Percentiles rank a stretch among this genome's conserved stretches.
phyloP scores from a whole-genome alignment of 2,329 filamentous ascomycete species.

The Chrysoporthe cubensis region DNA sequence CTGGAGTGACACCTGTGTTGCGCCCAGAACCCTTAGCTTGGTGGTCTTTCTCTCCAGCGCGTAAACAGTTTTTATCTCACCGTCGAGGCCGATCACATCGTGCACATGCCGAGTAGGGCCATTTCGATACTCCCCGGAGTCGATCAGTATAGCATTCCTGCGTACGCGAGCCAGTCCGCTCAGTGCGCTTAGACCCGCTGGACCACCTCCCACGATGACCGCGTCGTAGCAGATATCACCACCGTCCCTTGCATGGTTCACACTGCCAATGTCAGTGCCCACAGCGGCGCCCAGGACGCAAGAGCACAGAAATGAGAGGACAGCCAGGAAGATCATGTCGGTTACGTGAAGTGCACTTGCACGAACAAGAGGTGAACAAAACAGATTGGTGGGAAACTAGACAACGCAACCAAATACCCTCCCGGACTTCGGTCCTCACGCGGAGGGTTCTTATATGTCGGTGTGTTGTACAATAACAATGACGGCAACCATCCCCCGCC shows the following conservation, averaged over 20 bases:
- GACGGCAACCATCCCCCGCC: too few species aligned
- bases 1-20: slow-evolving; percentile 53
- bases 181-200: slow-evolving; percentile 56
- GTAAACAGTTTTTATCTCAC: slow-evolving; percentile 39
- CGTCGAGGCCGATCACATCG: slow-evolving; percentile 64
- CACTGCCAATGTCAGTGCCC: not conserved
- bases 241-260: not conserved
- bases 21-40: slow-evolving; percentile 17
- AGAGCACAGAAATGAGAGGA: not conserved
- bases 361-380: not conserved
- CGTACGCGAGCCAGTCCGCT: slow-evolving; percentile 64
- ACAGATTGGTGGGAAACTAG: not conserved
- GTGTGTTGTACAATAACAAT: too few species aligned
- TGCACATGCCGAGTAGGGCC: slow-evolving; percentile 61
- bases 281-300: not conserved
- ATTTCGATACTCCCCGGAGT: slow-evolving; percentile 64
- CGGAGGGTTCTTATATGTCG: too few species aligned
- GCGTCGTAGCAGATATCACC: slow-evolving; percentile 49
- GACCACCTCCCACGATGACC: slow-evolving; percentile 61
- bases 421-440: too few species aligned
- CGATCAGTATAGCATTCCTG: slow-evolving; percentile 58
- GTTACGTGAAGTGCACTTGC: not conserved
- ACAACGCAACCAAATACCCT: too few species aligned
- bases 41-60: not conserved
- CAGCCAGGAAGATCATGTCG: not conserved